These are phyloP conservation scores for Alternaria arbusti DNA, from an alignment of 2,329 filamentous ascomycete species.

Conservation along the genomic window DNA sequence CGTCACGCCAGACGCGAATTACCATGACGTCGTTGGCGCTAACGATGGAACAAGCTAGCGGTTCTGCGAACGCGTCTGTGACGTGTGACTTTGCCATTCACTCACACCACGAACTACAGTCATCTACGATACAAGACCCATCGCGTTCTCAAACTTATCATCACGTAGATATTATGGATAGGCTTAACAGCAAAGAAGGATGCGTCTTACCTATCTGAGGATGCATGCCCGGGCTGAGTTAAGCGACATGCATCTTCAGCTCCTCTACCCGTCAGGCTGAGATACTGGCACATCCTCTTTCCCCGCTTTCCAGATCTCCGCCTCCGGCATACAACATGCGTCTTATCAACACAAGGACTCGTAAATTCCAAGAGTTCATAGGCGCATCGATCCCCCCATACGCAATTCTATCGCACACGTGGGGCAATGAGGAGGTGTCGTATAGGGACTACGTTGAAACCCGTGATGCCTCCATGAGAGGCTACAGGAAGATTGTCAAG, in stretches of 20 bases:
- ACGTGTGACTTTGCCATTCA: not conserved
- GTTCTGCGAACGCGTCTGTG: not conserved
- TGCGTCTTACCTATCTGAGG: not conserved
- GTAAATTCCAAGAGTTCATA: not conserved
- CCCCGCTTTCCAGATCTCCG: not conserved
- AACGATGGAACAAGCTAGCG: not conserved
- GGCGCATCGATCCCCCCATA: not conserved
- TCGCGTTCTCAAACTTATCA: not conserved
- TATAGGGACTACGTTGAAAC: not conserved
- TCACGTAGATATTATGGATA: not conserved
- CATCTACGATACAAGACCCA: not conserved
- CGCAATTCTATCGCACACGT: not conserved
- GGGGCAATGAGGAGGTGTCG: not conserved
- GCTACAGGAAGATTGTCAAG: not conserved
- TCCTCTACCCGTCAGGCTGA: not conserved
- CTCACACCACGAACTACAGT: not conserved
- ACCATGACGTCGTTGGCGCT: constrained; percentile 12
- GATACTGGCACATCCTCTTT: not conserved
- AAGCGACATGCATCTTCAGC: not conserved
- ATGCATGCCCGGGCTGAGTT: not conserved
- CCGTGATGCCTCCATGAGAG: not conserved
- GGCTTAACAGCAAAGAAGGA: not conserved
- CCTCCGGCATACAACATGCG: not conserved
- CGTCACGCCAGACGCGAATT: constrained; percentile 8
- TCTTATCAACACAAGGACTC: not conserved